These are phyloP conservation scores for Colletotrichum orchidophilum DNA, from an alignment of 2,329 filamentous ascomycete species.

Conservation along the genomic window DNA sequence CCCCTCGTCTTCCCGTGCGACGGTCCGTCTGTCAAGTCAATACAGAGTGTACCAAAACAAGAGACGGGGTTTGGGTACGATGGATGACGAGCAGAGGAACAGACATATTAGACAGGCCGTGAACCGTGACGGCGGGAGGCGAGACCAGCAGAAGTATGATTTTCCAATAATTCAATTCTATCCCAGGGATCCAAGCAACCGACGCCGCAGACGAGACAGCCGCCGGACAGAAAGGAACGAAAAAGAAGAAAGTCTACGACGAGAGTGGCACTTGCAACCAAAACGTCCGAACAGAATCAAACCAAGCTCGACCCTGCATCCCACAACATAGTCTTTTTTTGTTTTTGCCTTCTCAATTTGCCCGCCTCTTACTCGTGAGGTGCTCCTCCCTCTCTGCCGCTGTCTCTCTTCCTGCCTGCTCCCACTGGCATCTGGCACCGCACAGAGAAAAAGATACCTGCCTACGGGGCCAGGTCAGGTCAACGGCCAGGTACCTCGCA, in stretches of 20 bases:
- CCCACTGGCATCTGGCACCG: not conserved
- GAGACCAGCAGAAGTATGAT: not conserved
- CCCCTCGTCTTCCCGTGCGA: conserved; percentile 24
- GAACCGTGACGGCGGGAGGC: conserved; percentile 23
- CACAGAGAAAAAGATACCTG: not conserved
- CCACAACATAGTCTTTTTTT: conserved; percentile 2
- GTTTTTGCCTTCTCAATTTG: not conserved
- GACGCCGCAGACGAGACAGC: not conserved
- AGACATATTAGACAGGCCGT: conserved; percentile 23
- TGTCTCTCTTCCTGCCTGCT: not conserved
- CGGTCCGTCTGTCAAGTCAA: conserved; percentile 24
- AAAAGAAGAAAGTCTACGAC: conserved; percentile 1
- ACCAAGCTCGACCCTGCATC: conserved; percentile 27
- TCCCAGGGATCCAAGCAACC: conserved; percentile 8
- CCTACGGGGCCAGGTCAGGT: not conserved
- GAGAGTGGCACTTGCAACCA: not conserved
- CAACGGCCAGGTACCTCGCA: not conserved
- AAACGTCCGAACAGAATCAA: conserved; percentile 33
- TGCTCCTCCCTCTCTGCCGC: not conserved
- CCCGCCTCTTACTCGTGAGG: not conserved
- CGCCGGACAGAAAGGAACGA: not conserved
- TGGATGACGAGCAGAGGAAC: conserved; percentile 6
- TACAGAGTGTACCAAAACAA: not conserved
- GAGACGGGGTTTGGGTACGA: conserved; percentile 14
- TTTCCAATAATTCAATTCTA: conserved; percentile 18